These are phyloP conservation scores for Lablab purpureus DNA, from an alignment of 306 rosid species.

Conservation along the genomic window DNA sequence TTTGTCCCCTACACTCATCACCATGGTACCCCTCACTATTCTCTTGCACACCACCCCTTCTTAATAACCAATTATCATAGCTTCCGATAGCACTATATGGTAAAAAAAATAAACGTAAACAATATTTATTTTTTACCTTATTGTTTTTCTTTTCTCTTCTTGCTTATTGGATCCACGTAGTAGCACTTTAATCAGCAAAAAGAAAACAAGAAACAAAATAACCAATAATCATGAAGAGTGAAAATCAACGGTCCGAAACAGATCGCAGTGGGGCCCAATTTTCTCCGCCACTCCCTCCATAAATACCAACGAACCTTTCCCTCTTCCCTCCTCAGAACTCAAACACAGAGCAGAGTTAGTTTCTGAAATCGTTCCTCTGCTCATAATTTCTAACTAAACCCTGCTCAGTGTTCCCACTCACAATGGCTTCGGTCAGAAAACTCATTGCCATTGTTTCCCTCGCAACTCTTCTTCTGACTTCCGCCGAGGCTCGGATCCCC, in stretches of 20 bases:
- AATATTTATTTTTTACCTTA: too few species aligned
- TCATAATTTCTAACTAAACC: neutral
- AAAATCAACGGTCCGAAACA: neutral
- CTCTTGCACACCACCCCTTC: neutral
- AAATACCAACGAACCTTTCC: constrained; percentile 57
- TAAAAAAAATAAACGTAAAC: too few species aligned
- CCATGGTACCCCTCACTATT: neutral
- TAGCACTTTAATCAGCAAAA: neutral
- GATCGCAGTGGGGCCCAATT: neutral
- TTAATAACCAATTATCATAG: constrained; percentile 12
- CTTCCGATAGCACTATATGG: neutral
- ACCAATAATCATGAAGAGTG: constrained; percentile 14
- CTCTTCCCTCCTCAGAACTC: constrained; percentile 32
- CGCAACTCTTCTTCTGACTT: constrained; percentile 25
- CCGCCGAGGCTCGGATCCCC: constrained; percentile 49
- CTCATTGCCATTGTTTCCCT: constrained; percentile 38
- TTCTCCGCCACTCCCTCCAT: constrained; percentile 44
- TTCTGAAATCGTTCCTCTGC: neutral
- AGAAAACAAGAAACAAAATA: neutral
- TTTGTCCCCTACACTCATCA: constrained; percentile 58
- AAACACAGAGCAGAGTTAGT: neutral
- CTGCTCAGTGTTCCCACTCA: neutral
- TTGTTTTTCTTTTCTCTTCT: too few species aligned
- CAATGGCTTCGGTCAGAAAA: constrained; percentile 8
- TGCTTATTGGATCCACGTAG: too few species aligned